Evolutionary conservation across 495 filamentous ascomycete species (phyloP).

Genomic region (Cudoniella acicularis): DNA sequence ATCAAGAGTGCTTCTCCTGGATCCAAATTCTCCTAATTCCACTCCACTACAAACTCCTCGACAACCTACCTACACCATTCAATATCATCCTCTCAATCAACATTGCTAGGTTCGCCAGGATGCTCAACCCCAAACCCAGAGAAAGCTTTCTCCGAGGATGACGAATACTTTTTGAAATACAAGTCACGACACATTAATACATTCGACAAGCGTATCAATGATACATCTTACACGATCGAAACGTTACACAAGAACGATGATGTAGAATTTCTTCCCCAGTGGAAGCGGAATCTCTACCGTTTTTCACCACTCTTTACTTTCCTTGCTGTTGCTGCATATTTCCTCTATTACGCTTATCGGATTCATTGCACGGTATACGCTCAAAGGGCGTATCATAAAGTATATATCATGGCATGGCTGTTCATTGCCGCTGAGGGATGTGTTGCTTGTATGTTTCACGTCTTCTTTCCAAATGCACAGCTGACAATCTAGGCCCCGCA

Average conservation of each 20-base stretch:
- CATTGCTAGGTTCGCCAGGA: neutral
- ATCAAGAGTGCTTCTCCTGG: neutral
- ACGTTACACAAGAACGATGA: conserved; percentile 17
- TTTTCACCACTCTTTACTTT: conserved; percentile 17
- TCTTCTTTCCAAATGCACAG: neutral
- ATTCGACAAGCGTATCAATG: neutral
- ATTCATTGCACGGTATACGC: conserved; percentile 18
- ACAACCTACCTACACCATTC: neutral
- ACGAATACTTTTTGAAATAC: neutral
- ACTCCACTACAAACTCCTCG: neutral
- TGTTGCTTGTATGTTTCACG: conserved; percentile 15
- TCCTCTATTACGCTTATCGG: conserved; percentile 18
- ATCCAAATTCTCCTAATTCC: neutral
- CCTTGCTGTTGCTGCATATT: conserved; percentile 15
- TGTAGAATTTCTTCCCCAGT: conserved; percentile 7
- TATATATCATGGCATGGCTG: conserved; percentile 22
- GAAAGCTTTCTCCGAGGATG: neutral
- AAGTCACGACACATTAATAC: neutral
- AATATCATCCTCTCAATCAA: neutral
- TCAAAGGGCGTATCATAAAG: conserved; percentile 14
- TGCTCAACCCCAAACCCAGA: neutral
- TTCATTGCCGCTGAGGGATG: conserved; percentile 20
- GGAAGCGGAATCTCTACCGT: conserved; percentile 19
- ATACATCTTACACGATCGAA: conserved; percentile 12
- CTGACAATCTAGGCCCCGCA: conserved; percentile 12